Base-by-base conservation (phyloP, 805 yeast genomes). In the Nakazawaea peltata region DNA sequence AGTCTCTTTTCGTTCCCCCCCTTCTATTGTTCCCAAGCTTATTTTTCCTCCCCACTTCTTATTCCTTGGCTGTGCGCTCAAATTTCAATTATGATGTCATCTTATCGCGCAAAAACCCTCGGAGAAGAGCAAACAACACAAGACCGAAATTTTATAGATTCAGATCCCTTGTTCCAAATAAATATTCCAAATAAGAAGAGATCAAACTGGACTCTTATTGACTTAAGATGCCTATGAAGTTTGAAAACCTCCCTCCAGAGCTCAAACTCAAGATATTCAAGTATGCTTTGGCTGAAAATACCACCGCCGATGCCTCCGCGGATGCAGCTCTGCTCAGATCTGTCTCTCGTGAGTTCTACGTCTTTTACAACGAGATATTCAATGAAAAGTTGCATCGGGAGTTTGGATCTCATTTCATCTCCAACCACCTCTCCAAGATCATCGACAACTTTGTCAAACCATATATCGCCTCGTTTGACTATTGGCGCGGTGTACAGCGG, bases 351-450 rank as follows among this genome's bases (percentile, higher is more conserved):
- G 34, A 42, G 14, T 72, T 69, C 45, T 74, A 67, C 44, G 44
- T 59, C 4, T 50, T 75, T 32, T 64, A 73, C 53, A 77, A 77
- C 47, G 69, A 69, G 33, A 42, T 65, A 13, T 70, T 59, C 46
- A 61, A 63, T 44, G 59, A 65, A 19, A 40, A 48, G 8, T 43
- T 71, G 30, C 45, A 43, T 5, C 54, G 54, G 15, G 53, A 56
- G 14, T 46, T 51, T 39, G 59, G 59, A 1, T 36, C 44, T 5
- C 24, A 21, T 3, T 46, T 46, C 30, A 45, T 50, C 11, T 23
- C 50, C 1, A 39, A 45, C 21, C 41, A 40, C 21, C 44, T 57
- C 12, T 48, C 50, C 1, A 39, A 42, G 30, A 51, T 51, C 19
- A 33, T 49, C 13, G 49, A 49, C 4, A 42, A 46, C 26, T 36